A percentile compares a stretch with the other conserved stretches of the same genome.
Evolutionary conservation across 129 eudicot genomes (phyloP).

Genomic region (Chrysanthemum makinoi): DNA sequence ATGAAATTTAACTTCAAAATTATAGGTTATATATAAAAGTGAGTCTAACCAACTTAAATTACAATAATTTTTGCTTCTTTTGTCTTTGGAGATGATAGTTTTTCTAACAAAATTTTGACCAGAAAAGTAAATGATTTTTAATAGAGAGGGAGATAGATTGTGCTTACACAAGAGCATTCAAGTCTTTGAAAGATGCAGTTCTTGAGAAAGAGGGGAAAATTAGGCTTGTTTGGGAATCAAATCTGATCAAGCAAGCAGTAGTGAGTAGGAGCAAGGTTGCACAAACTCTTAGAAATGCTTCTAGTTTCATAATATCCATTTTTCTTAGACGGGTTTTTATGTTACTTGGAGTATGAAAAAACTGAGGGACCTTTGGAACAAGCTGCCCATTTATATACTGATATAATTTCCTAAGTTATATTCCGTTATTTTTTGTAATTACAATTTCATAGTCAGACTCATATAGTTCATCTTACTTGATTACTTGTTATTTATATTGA

Average conservation of each 20-base stretch:
- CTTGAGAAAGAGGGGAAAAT: slow-evolving; percentile 27
- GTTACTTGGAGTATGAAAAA: neutral
- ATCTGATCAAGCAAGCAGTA: slow-evolving; percentile 34
- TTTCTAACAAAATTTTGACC: no score
- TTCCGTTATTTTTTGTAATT: neutral
- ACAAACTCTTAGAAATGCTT: slow-evolving; percentile 28
- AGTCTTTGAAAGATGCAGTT: slow-evolving; percentile 33
- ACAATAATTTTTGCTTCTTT: no score
- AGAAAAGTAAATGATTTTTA: neutral
- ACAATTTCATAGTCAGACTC: neutral
- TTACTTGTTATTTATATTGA: no score
- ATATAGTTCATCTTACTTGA: no score
- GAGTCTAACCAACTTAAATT: no score
- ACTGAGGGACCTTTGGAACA: neutral
- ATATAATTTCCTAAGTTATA: neutral
- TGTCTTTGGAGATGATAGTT: no score
- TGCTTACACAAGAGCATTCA: slow-evolving; percentile 38
- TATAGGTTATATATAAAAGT: neutral
- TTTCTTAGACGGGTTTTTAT: neutral
- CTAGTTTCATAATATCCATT: slow-evolving; percentile 23
- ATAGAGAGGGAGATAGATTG: neutral
- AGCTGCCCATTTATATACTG: slow-evolving; percentile 5
- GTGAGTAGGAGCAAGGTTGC: slow-evolving; percentile 29
- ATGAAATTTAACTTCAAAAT: neutral
- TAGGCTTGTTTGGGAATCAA: slow-evolving; percentile 35